Base-by-base conservation (phyloP, 305 asterid genomes). In the Solanum aculeatissimum region DNA sequence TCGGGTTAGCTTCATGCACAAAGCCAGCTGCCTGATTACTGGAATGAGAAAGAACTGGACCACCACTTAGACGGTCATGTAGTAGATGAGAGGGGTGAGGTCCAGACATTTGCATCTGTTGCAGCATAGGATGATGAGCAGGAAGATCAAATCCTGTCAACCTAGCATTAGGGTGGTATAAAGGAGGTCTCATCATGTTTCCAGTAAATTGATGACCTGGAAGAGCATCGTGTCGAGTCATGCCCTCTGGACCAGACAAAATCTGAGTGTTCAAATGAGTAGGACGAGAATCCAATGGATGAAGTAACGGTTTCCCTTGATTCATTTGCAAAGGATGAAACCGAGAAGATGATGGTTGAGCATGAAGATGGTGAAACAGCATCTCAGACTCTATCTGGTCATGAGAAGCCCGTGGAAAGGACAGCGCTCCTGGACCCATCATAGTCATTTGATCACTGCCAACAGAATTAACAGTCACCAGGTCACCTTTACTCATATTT, bases 61-160 rank as follows among this genome's bases (percentile, higher is more conserved):
- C 86, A 38, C 89, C 92, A 87, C 94, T 90, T 45, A 93, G 91
- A 78, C 88, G 89, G 66, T 89, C 93, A 19, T 90, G 92, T 66
- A 84, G 86, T 42, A 88, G 70, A 70, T 91, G 97, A 16, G 86
- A 87, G 66, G 94, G 89, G 85, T 84, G 90, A 90, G 89, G 88
- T 27, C 93, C 93, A 25, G 92, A 75, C 88, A 93, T 90, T 88
- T 90, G 98, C 97, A 94, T 89, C 86, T 92, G 97, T 88, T 90
- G 94, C 88, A 91, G 83, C 87, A 89, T 70, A 72, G 93, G 86
- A 82, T 89, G 94, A 80, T 88, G 96, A 5, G 89, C 82, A 77
- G 94, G 89, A 88, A 86, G 87, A 80, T 93, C 93, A 54, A 88
- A 90, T 72, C 96, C 95, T 53, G 94, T 88, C 66, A 90, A 88